Conservation (phyloP, 73 alveolate species). For the Diophrys appendiculata region DNA sequence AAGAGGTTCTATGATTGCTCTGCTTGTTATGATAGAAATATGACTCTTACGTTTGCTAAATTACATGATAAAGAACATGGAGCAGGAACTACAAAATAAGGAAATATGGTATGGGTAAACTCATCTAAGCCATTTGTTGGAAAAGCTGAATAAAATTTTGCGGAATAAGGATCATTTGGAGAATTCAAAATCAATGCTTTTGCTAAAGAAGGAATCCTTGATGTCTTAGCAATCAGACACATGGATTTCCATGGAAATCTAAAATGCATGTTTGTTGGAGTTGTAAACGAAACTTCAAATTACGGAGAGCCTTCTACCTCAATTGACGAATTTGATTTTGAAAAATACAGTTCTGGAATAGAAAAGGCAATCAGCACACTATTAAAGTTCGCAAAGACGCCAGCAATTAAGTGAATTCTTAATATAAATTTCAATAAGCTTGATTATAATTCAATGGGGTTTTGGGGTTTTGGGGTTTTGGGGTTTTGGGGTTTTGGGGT, state of each 20-base stretch:
- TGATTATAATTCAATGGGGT: too few relatives aligned
- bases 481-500: too few relatives aligned
- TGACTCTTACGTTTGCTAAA: background rate
- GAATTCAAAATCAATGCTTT: slow-evolving; percentile 3
- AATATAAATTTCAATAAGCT: too few relatives aligned
- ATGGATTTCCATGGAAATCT: slow-evolving; percentile 9
- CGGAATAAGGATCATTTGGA: background rate
- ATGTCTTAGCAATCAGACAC: slow-evolving; percentile 3
- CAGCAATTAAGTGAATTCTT: too few relatives aligned
- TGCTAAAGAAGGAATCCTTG: slow-evolving; percentile 3
- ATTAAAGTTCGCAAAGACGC: too few relatives aligned
- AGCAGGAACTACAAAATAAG: background rate
- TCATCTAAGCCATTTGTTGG: slow-evolving; percentile 9
- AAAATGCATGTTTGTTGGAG: background rate
- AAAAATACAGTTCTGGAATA: too few relatives aligned
- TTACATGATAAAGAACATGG: background rate
- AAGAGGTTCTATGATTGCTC: slow-evolving; percentile 19
- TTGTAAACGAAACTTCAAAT: slow-evolving; percentile 2
- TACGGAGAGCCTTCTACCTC: too few relatives aligned
- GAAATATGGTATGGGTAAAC: background rate
- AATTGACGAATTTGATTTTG: too few relatives aligned
- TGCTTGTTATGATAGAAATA: slow-evolving; percentile 6
- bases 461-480: too few relatives aligned
- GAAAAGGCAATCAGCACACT: too few relatives aligned
- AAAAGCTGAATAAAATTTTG: background rate